These are phyloP conservation scores for Butyriboletus appendiculatus DNA, from an alignment of 1,284 basidiomycete genomes.

Conservation along the genomic window DNA sequence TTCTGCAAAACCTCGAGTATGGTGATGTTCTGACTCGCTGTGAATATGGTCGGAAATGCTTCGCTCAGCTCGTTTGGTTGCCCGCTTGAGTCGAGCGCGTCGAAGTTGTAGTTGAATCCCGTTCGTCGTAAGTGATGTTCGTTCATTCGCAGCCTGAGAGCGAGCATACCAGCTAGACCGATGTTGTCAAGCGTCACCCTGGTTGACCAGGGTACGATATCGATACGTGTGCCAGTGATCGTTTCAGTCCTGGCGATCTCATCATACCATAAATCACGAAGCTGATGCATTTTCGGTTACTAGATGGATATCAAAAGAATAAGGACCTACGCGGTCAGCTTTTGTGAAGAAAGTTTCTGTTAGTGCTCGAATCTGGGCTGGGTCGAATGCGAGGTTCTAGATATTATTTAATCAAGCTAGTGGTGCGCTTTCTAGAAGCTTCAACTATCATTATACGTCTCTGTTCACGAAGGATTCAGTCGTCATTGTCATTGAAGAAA, in stretches of 20 bases:
- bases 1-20: conserved; percentile 37
- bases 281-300: conserved; percentile 29
- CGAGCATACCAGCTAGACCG: conserved; percentile 54
- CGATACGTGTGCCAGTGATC: conserved; percentile 30
- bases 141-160: background rate
- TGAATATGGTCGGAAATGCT: conserved; percentile 49
- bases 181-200: conserved; percentile 69
- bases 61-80: conserved; percentile 48
- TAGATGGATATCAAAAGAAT: background rate
- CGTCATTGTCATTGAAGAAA: background rate
- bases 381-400: conserved; percentile 61
- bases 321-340: conserved; percentile 42
- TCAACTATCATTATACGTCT: conserved; percentile 22
- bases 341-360: conserved; percentile 57
- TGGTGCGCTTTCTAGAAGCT: background rate
- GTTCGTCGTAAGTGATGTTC: background rate
- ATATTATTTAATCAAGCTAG: background rate
- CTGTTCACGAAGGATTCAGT: conserved; percentile 11
- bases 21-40: conserved; percentile 22
- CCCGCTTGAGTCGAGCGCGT: conserved; percentile 42
- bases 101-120: conserved; percentile 72
- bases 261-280: conserved; percentile 46
- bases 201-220: conserved; percentile 57
- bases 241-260: conserved; percentile 33
- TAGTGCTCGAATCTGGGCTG: conserved; percentile 51